Base-by-base conservation (phyloP, 768 basidiomycete genomes). In the Clavaria fumosa region DNA sequence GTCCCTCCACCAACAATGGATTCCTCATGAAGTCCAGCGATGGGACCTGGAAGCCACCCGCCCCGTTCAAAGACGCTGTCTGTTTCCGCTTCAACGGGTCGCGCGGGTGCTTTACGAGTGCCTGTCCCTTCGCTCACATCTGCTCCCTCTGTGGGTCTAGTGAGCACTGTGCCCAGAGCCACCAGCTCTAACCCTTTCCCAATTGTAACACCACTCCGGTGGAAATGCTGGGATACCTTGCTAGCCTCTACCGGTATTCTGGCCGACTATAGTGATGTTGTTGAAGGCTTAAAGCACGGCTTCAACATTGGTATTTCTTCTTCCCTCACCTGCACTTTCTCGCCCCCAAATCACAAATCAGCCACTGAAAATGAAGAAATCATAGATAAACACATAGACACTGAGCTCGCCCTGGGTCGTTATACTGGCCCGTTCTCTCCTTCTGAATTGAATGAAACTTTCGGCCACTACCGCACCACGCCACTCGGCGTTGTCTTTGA, bases 141-240 rank as follows among this genome's bases (percentile, higher is more conserved):
- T 47, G 46, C 41, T 39, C 44, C 3, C 40, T 42, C 34, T 47
- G 46, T 26, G 46, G 46, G 18, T 30, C n/a, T n/a, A n/a, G 20
- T 0, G 31, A 20, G 0, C 35, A 50, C 31, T 32, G 23, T n/a
- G 44, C 39, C 2, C 46, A 49, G 23, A 14, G 14, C 26, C 40
- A 19, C 14, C 27, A 35, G 23, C 7, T 14, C 12, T 36, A 14
- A 23, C n/a, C 37, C 45, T 23, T 43, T 45, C 7, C 47, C 42
- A 2, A 43, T 52, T 20, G 32, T 48, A 15, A 52, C 46, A 2
- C 46, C 50, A 7, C 43, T 49, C 17, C 35, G 14, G 4, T 45
- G 42, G 34, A 19, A 42, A 11, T 14, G 27, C 4, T 52, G 51
- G 46, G 21, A 39, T 4, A 18, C 37, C 6, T 12, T 43, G 11